phyloP scores from a whole-genome alignment of 176 grass and related monocot species.

The Musa itinerans region DNA sequence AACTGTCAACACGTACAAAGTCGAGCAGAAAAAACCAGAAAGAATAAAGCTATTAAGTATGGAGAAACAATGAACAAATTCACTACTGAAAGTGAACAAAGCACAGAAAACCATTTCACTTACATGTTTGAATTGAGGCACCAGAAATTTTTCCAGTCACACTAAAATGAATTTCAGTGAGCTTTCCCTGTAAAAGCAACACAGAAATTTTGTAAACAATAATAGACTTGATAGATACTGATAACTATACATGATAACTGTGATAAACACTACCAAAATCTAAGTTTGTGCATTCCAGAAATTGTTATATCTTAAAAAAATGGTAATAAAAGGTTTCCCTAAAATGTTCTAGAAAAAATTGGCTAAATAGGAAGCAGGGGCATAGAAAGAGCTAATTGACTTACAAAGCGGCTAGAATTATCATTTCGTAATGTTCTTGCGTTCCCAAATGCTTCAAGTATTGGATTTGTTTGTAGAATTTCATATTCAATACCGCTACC shows the following conservation, averaged over 20 bases:
- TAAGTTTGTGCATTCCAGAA: neutral
- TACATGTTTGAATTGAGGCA: slow-evolving; percentile 98
- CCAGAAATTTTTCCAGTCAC: slow-evolving; percentile 85
- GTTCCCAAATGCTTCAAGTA: slow-evolving; percentile 99
- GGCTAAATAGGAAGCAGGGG: neutral
- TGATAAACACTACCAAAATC: neutral
- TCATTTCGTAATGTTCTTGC: slow-evolving; percentile 96
- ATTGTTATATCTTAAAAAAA: neutral
- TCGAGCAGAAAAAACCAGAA: slow-evolving; percentile 22
- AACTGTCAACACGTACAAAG: slow-evolving; percentile 46
- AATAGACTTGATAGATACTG: neutral
- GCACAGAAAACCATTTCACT: slow-evolving; percentile 15
- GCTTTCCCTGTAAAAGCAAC: slow-evolving; percentile 63
- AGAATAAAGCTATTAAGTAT: slow-evolving; percentile 29
- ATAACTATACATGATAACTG: neutral
- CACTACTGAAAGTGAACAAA: slow-evolving; percentile 7
- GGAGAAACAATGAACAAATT: slow-evolving; percentile 23
- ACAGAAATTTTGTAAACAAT: slow-evolving; percentile 14
- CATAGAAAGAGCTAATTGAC: slow-evolving; percentile 28
- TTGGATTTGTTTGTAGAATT: slow-evolving; percentile 93
- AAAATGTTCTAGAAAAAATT: neutral
- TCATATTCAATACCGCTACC: slow-evolving; percentile 97
- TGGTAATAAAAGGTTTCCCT: neutral
- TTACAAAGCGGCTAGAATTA: slow-evolving; percentile 98
- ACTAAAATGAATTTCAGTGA: slow-evolving; percentile 98